Evolutionary conservation across 192 early-diverging fungal species (phyloP).

Genomic region (Phlyctochytrium planicorne): DNA sequence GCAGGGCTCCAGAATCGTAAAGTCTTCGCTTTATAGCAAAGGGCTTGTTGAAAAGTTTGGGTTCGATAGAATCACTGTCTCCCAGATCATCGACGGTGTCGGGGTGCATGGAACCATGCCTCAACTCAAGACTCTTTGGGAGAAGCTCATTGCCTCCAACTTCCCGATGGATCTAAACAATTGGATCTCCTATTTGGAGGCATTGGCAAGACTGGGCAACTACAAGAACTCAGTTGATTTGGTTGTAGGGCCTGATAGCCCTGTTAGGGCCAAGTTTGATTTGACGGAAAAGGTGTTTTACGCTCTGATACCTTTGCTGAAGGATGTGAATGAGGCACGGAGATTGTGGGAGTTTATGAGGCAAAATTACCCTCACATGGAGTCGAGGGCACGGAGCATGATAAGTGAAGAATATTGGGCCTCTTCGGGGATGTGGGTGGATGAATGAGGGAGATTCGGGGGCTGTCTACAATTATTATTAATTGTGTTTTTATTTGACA

Average conservation of each 20-base stretch:
- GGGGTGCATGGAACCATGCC: neutral
- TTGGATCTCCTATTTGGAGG: constrained; percentile 22
- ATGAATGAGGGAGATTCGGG: too few relatives aligned
- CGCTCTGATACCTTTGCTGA: constrained; percentile 12
- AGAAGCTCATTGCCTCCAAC: neutral
- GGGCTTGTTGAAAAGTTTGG: constrained; percentile 13
- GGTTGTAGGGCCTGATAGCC: constrained; percentile 8
- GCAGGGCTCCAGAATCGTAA: neutral
- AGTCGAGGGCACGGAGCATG: too few relatives aligned
- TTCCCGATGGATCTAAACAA: constrained; percentile 26
- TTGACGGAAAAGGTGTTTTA: constrained; percentile 18
- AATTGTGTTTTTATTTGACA: too few relatives aligned
- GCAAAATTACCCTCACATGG: constrained; percentile 9
- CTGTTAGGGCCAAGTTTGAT: neutral
- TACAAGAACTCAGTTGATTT: neutral
- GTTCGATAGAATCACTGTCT: constrained; percentile 24
- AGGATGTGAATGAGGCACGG: neutral
- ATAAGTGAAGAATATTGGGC: too few relatives aligned
- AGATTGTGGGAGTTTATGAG: constrained; percentile 16
- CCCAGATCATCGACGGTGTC: constrained; percentile 15
- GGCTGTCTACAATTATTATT: too few relatives aligned
- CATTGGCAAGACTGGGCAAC: constrained; percentile 19
- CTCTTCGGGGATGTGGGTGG: too few relatives aligned
- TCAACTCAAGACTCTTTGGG: constrained; percentile 16
- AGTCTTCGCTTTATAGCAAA: constrained; percentile 8